A percentile compares a stretch with the other conserved stretches of the same genome.
These are phyloP conservation scores for Malbranchea cinnamomea DNA, from an alignment of 2,329 filamentous ascomycete genomes.

Conservation along the genomic window DNA sequence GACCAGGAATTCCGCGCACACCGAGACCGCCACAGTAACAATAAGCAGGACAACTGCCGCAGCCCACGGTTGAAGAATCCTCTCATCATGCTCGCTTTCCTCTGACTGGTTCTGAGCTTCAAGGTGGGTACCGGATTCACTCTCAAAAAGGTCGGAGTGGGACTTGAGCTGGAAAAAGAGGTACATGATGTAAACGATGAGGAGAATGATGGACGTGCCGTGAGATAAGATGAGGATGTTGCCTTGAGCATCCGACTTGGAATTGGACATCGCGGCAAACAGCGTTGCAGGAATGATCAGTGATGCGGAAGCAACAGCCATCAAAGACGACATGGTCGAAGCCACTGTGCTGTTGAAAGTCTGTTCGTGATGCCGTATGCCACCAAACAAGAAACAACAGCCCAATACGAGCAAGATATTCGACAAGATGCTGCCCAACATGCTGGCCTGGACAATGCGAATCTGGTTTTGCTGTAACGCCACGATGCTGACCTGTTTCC, in stretches of 20 bases:
- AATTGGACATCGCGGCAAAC: conserved; percentile 46
- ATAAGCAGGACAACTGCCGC: conserved; percentile 52
- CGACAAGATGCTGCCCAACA: conserved; percentile 90
- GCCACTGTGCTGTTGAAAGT: conserved; percentile 36
- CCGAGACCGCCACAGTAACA: conserved; percentile 53
- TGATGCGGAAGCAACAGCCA: conserved; percentile 62
- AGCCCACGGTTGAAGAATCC: conserved; percentile 46
- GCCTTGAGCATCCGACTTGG: conserved; percentile 18
- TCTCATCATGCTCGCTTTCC: conserved; percentile 31
- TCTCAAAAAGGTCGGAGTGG: conserved; percentile 57
- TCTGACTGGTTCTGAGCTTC: conserved; percentile 23
- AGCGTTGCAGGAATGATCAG: conserved; percentile 66
- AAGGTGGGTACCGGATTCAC: conserved; percentile 15
- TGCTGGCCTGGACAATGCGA: conserved; percentile 91
- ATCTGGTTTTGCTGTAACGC: conserved; percentile 76
- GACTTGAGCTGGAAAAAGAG: conserved; percentile 65
- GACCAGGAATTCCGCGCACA: conserved; percentile 66
- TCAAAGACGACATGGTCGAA: conserved; percentile 47
- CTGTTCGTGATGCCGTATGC: conserved; percentile 56
- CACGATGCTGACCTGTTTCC: conserved; percentile 67
- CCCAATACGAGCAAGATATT: conserved; percentile 80
- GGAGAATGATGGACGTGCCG: conserved; percentile 59
- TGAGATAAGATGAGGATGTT: conserved; percentile 59
- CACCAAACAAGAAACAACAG: conserved; percentile 66
- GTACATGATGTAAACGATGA: conserved; percentile 61